Conservation (phyloP, 225 moss, liverwort and hornwort species). For the Pseudisothecium myosuroides region DNA sequence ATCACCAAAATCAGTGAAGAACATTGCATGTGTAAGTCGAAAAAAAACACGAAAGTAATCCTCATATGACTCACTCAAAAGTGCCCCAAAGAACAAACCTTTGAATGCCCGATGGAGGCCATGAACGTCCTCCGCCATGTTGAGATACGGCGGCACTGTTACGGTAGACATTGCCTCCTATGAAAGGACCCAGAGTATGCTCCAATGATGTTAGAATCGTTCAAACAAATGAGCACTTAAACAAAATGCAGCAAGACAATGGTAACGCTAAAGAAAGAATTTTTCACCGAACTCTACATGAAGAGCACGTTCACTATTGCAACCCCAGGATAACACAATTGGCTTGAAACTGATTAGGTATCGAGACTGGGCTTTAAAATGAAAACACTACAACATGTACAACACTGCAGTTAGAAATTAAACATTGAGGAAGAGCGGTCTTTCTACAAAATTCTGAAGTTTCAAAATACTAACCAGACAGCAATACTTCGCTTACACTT, state of each 20-base stretch:
- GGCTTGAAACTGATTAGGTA: not conserved
- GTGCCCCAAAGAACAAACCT: conserved; percentile 3
- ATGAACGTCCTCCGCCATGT: conserved; percentile 19
- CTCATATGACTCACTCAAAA: not conserved
- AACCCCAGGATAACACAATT: not conserved
- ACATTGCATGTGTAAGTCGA: not conserved
- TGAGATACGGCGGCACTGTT: conserved; percentile 28
- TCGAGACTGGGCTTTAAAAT: not conserved
- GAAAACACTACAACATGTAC: not conserved
- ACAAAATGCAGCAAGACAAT: not conserved
- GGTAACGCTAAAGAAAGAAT: not conserved
- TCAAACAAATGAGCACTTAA: not conserved
- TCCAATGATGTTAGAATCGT: not conserved
- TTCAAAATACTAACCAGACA: not conserved
- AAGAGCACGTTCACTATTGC: not conserved
- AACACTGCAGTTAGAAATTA: not conserved
- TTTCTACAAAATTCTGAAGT: not conserved
- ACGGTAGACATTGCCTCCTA: conserved; percentile 22
- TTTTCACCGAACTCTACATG: not conserved
- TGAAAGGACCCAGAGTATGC: not conserved
- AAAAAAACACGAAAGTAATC: not conserved
- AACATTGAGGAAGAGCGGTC: not conserved
- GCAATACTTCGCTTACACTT: not conserved
- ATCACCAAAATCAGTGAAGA: not conserved
- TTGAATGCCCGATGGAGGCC: conserved; percentile 37